Conservation (phyloP, 108 stramenopile species). For the Fragilariopsis cylindrus region DNA sequence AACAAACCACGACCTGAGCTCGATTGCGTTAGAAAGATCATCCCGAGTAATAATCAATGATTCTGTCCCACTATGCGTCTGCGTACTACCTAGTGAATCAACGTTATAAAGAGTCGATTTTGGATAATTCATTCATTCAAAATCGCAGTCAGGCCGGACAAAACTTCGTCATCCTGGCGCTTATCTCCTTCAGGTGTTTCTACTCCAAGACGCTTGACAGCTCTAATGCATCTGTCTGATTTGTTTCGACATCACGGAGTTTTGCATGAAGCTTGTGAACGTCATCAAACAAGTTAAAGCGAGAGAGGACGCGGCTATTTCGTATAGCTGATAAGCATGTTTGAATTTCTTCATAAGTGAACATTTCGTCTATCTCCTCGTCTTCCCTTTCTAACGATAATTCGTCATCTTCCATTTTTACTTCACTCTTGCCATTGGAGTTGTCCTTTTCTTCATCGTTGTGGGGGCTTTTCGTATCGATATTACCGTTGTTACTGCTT, state of each 20-base stretch:
- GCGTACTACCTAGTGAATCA: constrained; percentile 49
- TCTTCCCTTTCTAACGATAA: constrained; percentile 21
- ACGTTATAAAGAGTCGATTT: constrained; percentile 44
- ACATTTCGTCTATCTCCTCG: constrained; percentile 3
- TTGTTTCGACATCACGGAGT: constrained; percentile 37
- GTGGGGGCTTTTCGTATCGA: neutral
- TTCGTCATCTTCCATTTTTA: constrained; percentile 12
- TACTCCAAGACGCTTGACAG: constrained; percentile 10
- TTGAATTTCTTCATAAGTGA: constrained; percentile 47
- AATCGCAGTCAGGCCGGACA: constrained; percentile 42
- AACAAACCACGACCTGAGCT: constrained; percentile 54
- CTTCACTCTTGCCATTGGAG: neutral
- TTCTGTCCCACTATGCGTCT: neutral
- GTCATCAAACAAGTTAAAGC: constrained; percentile 46
- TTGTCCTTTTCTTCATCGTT: neutral
- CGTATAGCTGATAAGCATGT: constrained; percentile 27
- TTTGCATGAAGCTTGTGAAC: constrained; percentile 36
- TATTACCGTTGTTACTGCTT: constrained; percentile 2
- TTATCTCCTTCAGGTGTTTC: neutral
- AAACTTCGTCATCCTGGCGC: constrained; percentile 35
- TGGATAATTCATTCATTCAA: constrained; percentile 7
- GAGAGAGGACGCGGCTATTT: constrained; percentile 29
- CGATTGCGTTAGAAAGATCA: constrained; percentile 57
- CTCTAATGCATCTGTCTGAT: neutral
- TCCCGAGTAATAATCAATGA: constrained; percentile 38